phyloP scores from a whole-genome alignment of 805 yeast genomes.

The Sugiyamaella americana region DNA sequence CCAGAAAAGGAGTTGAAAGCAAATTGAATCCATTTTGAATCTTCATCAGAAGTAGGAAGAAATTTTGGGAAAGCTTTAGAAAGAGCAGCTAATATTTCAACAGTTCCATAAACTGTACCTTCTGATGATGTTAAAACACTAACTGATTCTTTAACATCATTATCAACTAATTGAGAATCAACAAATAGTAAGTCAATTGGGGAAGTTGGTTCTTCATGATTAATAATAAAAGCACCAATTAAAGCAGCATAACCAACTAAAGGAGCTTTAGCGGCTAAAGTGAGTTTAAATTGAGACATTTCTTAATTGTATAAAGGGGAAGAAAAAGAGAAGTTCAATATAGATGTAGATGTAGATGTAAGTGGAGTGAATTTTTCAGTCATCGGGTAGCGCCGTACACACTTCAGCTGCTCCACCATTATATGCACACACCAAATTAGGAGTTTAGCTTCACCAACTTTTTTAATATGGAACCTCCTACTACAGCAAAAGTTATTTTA shows the following conservation, averaged over 20 bases:
- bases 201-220: constrained; percentile 37
- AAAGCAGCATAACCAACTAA: constrained; percentile 71
- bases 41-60: constrained; percentile 25
- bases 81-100: constrained; percentile 44
- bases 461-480: constrained; percentile 20
- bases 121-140: constrained; percentile 39
- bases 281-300: constrained; percentile 34
- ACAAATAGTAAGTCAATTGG: constrained; percentile 57
- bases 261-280: constrained; percentile 82
- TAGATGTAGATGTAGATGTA: no score
- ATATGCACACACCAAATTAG: no score
- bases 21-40: constrained; percentile 50
- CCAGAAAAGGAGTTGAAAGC: constrained; percentile 63
- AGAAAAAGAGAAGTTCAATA: no score
- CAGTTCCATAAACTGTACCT: constrained; percentile 34
- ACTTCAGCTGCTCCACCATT: no score
- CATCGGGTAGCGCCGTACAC: no score
- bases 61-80: constrained; percentile 20
- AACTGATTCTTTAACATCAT: constrained; percentile 36
- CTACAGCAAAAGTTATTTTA: constrained; percentile 41
- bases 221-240: constrained; percentile 71
- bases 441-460: neutral
- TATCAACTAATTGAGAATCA: constrained; percentile 63
- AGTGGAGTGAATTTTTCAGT: neutral
- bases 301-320: neutral